Percentiles rank a stretch among this genome's conserved stretches.
These are phyloP conservation scores for Mollisia scopiformis DNA, from an alignment of 2,329 filamentous ascomycete genomes.

Conservation along the genomic window DNA sequence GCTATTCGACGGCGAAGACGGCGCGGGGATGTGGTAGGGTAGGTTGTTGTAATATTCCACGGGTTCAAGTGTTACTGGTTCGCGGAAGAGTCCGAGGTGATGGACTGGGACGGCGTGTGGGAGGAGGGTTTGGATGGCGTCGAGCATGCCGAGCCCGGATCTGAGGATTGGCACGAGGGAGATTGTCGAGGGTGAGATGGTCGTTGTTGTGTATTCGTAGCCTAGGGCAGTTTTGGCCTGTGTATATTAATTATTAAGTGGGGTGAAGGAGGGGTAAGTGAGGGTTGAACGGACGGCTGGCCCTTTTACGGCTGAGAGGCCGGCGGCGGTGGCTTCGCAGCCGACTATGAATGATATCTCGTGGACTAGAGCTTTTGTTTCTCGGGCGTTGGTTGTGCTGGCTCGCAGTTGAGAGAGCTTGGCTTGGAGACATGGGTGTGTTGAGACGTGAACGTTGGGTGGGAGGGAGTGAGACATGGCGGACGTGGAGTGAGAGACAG, in stretches of 20 bases:
- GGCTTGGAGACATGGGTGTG: conserved; percentile 81
- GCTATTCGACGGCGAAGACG: conserved; percentile 42
- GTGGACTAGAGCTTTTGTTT: conserved; percentile 81
- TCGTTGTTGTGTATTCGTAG: conserved; percentile 70
- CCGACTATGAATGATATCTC: conserved; percentile 85
- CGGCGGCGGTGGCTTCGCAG: conserved; percentile 75
- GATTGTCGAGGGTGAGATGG: conserved; percentile 63
- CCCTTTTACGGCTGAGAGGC: conserved; percentile 58
- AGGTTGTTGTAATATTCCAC: conserved; percentile 99
- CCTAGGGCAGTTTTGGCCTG: conserved; percentile 81
- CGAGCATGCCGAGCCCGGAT: conserved; percentile 88
- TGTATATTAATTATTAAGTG: neutral
- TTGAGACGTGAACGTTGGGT: conserved; percentile 74
- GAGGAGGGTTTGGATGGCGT: conserved; percentile 82
- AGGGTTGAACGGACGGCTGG: conserved; percentile 59
- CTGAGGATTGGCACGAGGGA: conserved; percentile 91
- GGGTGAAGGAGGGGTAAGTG: conserved; percentile 7
- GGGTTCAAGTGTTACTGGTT: conserved; percentile 82
- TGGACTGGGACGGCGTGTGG: conserved; percentile 81
- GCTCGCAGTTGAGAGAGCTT: conserved; percentile 92
- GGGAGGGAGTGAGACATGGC: conserved; percentile 46
- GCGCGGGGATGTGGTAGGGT: conserved; percentile 64
- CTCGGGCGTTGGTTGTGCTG: conserved; percentile 66
- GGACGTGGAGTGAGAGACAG: neutral
- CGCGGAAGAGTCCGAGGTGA: conserved; percentile 93